Base-by-base conservation (phyloP, 2,329 filamentous ascomycete species). In the Penicillium verrucosum region DNA sequence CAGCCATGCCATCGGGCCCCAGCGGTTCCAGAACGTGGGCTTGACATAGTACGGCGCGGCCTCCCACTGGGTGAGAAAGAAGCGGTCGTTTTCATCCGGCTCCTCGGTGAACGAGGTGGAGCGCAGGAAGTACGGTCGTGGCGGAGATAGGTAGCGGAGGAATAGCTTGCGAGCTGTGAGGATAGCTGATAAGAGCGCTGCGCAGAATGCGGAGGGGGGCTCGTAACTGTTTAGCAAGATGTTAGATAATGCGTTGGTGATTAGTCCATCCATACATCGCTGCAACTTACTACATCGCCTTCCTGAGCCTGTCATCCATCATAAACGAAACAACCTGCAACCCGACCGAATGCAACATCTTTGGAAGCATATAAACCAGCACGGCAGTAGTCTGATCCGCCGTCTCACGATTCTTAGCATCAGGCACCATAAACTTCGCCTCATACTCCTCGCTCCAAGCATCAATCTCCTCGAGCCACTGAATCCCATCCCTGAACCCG, bases 31-130 rank as follows among this genome's bases (percentile, higher is more conserved):
- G 40, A 82, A 70, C 0, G 82, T 87, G 29, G 79, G 79, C 58
- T 81, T 78, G 25, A 83, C 77, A 70, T 89, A 90, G 73, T 83
- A 89, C 2, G 88, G 88, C 45, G 85, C 81, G 11, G 83, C 82
- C 27, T 86, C 79, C 72, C 85, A 89, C 37, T 76, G 62, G 0
- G 75, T 69, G 65, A 74, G 69, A 51, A 80, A 77, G 60, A 85
- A 79, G 3, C 82, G 80, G 0, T 82, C 82, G 0, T 82, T 81
- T 30, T 78, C 72, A 10, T 89, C 81, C 0, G 81, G 75, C 0
- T 76, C 57, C 2, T 82, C 75, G 1, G 75, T 73, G 41, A 84
- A 67, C 8, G 65, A 60, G 50, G 54, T 70, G 69, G 54, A 72
- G 61, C 62, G 78, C 57, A 68, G 68, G 63, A 65, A 72, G 54